Evolutionary conservation across 805 yeast species (phyloP).

Genomic region (Candida fluviatilis): DNA sequence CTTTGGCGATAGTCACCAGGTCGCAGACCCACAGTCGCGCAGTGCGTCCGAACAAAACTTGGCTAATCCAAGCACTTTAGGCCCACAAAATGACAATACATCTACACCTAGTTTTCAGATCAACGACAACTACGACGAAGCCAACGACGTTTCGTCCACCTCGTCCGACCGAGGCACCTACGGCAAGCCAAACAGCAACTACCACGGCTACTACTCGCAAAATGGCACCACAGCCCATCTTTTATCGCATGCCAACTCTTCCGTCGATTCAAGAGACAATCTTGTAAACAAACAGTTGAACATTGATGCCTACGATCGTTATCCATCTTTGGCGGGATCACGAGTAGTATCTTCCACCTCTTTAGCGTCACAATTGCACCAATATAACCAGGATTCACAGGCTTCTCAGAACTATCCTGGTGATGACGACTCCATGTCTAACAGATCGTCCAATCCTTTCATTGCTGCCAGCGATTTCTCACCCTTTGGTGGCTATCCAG

Average conservation of each 20-base stretch:
- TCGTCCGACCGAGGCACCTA: neutral
- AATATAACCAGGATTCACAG: neutral
- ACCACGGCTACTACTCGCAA: neutral
- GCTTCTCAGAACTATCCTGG: neutral
- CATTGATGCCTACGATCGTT: slow-evolving; percentile 47
- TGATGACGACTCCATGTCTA: neutral
- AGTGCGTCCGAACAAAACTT: no score
- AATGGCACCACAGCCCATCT: neutral
- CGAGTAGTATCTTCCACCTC: slow-evolving; percentile 51
- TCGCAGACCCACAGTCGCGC: neutral
- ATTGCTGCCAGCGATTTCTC: slow-evolving; percentile 46
- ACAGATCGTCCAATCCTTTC: neutral
- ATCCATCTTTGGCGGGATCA: slow-evolving; percentile 58
- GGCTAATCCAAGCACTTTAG: no score
- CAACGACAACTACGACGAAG: neutral
- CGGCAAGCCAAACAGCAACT: neutral
- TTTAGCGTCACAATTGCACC: neutral
- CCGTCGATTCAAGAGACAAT: neutral
- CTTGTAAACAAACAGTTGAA: neutral
- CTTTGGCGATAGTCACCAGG: slow-evolving; percentile 1
- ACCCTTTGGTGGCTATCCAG: slow-evolving; percentile 98
- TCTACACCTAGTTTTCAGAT: neutral
- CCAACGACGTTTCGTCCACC: neutral
- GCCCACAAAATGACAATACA: neutral
- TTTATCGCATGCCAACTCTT: neutral